phyloP scores from a whole-genome alignment of 2,329 filamentous ascomycete genomes.

The Neonectria hederae region DNA sequence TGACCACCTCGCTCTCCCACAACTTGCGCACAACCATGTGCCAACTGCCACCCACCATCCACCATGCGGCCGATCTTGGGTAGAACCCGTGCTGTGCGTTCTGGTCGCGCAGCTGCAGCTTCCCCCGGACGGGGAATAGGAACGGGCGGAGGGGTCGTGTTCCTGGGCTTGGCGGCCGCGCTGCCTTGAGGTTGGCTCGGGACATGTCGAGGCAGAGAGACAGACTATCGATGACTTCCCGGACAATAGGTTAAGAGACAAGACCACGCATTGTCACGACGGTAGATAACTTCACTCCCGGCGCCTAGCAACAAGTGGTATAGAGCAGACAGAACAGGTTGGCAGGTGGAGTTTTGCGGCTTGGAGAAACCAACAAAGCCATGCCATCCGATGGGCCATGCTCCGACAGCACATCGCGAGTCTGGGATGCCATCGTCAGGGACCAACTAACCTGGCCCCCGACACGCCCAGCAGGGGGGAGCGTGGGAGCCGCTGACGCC shows the following conservation, averaged over 20 bases:
- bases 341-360: slow-evolving; percentile 30
- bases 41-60: not conserved
- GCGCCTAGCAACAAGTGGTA: slow-evolving; percentile 5
- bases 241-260: not conserved
- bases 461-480: not conserved
- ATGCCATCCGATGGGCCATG: not conserved
- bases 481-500: slow-evolving; percentile 26
- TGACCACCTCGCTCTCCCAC: not conserved
- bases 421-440: slow-evolving; percentile 9
- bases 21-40: not conserved
- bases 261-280: slow-evolving; percentile 18
- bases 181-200: not conserved
- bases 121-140: slow-evolving; percentile 2
- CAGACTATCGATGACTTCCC: not conserved
- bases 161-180: slow-evolving; percentile 3
- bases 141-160: not conserved
- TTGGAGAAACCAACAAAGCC: slow-evolving; percentile 13
- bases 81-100: not conserved
- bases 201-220: not conserved
- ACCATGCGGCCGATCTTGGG: not conserved
- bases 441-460: not conserved
- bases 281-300: slow-evolving; percentile 6
- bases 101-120: slow-evolving; percentile 1
- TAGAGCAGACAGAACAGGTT: not conserved
- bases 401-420: slow-evolving; percentile 15